Conservation (phyloP, 306 rosid species). For the Acacia melanoxylon region DNA sequence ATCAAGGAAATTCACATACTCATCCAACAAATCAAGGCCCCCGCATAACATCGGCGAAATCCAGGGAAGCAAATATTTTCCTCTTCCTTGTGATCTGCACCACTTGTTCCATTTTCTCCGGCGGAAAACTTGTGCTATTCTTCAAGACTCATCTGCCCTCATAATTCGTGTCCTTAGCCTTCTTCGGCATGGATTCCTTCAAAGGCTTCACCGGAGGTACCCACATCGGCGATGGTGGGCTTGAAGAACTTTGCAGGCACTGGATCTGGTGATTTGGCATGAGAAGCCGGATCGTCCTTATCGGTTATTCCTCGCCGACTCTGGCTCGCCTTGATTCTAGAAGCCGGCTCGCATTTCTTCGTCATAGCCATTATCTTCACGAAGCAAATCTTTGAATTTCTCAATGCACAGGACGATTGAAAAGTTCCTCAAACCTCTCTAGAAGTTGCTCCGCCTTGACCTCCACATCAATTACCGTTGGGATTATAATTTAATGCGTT, state of each 20-base stretch:
- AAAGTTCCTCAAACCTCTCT: conserved; percentile 50
- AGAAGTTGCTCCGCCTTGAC: conserved; percentile 60
- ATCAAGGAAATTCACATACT: background rate
- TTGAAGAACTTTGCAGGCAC: conserved; percentile 50
- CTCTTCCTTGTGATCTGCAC: conserved; percentile 84
- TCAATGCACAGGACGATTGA: background rate
- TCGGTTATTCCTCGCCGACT: background rate
- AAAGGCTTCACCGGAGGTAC: conserved; percentile 58
- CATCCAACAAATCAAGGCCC: background rate
- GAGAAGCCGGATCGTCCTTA: conserved; percentile 29
- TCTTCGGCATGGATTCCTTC: conserved; percentile 78
- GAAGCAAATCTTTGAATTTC: background rate
- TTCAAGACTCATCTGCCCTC: conserved; percentile 80
- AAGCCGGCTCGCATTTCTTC: background rate
- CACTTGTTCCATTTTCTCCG: conserved; percentile 93
- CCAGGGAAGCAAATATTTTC: conserved; percentile 21
- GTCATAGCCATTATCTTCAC: background rate
- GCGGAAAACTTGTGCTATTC: conserved; percentile 86
- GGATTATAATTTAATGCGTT: conserved; percentile 55
- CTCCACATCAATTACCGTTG: conserved; percentile 1
- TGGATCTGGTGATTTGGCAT: conserved; percentile 21
- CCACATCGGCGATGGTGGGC: conserved; percentile 38
- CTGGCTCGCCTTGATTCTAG: background rate
- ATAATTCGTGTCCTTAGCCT: conserved; percentile 85
- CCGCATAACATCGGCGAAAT: background rate